These are phyloP conservation scores for Yarrowia divulgata DNA, from an alignment of 805 yeast genomes.

Conservation along the genomic window DNA sequence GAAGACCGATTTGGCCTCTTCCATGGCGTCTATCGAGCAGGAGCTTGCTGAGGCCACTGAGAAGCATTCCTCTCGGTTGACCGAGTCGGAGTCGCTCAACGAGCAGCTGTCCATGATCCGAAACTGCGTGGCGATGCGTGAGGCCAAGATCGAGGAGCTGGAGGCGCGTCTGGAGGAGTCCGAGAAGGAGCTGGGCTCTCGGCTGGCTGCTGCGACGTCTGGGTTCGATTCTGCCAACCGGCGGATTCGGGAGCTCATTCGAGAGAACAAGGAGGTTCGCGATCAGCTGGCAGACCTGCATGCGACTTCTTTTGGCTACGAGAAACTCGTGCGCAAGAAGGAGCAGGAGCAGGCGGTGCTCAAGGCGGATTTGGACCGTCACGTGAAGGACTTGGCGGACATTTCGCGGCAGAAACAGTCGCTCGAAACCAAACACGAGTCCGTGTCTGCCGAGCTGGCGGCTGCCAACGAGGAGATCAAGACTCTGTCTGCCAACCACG, in stretches of 20 bases:
- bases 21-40: constrained; percentile 50
- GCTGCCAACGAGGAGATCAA: constrained; percentile 47
- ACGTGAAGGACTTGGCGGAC: constrained; percentile 31
- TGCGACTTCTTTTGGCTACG: constrained; percentile 52
- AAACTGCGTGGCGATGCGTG: constrained; percentile 46
- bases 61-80: background rate
- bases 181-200: constrained; percentile 45
- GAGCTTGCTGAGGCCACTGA: constrained; percentile 45
- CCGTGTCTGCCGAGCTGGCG: constrained; percentile 44
- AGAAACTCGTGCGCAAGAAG: constrained; percentile 50
- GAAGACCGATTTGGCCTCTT: constrained; percentile 48
- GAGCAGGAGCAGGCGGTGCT: constrained; percentile 45
- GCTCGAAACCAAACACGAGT: constrained; percentile 40
- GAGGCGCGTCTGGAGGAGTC: constrained; percentile 48
- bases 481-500: constrained; percentile 39
- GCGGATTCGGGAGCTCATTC: constrained; percentile 52
- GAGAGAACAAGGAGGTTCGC: constrained; percentile 57
- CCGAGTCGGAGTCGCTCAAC: constrained; percentile 20
- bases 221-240: constrained; percentile 50
- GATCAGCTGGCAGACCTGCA: constrained; percentile 53
- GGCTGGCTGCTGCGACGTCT: constrained; percentile 41
- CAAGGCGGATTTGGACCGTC: constrained; percentile 40
- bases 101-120: constrained; percentile 42
- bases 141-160: constrained; percentile 46
- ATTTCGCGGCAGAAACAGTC: constrained; percentile 41